Conservation (phyloP, 306 rosid genomes). For the Astragalus membranaceus region DNA sequence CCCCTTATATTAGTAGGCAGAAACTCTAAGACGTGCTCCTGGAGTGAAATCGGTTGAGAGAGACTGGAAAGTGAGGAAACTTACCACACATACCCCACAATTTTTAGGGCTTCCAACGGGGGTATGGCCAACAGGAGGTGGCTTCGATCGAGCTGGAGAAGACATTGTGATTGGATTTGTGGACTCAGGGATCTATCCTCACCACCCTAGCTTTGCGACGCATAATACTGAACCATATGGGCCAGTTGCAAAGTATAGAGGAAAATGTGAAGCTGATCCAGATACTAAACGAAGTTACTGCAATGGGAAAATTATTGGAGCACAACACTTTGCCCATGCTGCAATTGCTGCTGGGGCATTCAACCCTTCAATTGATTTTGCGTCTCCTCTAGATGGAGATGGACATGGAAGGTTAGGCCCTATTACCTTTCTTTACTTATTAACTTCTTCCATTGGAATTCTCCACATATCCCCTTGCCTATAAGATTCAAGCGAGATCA, state of each 20-base stretch:
- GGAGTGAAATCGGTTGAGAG: constrained; percentile 85
- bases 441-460: constrained; percentile 5
- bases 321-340: constrained; percentile 96
- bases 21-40: constrained; percentile 72
- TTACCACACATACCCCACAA: constrained; percentile 95
- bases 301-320: constrained; percentile 97
- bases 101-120: constrained; percentile 99
- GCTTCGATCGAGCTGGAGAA: constrained; percentile 97
- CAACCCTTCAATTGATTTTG: constrained; percentile 85
- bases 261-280: constrained; percentile 89
- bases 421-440: constrained; percentile 7
- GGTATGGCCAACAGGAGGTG: constrained; percentile 99
- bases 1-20: constrained; percentile 89
- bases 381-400: constrained; percentile 96
- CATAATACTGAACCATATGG: constrained; percentile 66
- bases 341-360: constrained; percentile 96
- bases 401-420: constrained; percentile 94
- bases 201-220: constrained; percentile 86
- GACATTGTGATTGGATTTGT: constrained; percentile 93
- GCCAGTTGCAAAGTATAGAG: constrained; percentile 78
- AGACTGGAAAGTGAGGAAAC: constrained; percentile 94
- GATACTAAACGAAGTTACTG: constrained; percentile 78
- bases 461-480: background rate
- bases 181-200: constrained; percentile 92
- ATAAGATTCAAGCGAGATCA: background rate